Conservation (phyloP, 345 rosid species). For the Brassica rapa region DNA sequence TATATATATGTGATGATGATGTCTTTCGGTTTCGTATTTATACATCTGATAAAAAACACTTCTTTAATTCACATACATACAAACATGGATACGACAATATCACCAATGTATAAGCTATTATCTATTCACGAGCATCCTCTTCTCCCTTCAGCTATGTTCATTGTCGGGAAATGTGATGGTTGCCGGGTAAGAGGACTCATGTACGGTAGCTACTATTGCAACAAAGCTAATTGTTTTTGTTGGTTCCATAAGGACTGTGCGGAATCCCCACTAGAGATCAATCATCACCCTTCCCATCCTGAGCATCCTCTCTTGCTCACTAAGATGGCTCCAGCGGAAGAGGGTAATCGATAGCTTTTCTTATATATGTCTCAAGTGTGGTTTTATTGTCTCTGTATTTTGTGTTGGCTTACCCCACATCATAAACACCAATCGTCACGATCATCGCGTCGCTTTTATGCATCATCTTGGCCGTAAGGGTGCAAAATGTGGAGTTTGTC, state of each 20-base stretch:
- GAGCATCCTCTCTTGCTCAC: conserved; percentile 3
- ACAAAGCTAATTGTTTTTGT: neutral
- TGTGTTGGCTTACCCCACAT: neutral
- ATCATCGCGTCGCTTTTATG: conserved; percentile 10
- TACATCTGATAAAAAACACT: neutral
- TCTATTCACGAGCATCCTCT: conserved; percentile 3
- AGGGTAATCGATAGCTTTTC: neutral
- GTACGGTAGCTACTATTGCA: neutral
- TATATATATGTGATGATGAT: neutral
- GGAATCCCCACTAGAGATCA: conserved; percentile 12
- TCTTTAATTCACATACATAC: neutral
- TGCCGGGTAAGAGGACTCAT: neutral
- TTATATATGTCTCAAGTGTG: conserved; percentile 1
- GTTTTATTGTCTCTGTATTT: neutral
- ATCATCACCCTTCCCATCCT: conserved; percentile 12
- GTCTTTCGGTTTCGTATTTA: neutral
- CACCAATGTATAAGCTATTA: neutral
- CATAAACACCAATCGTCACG: conserved; percentile 5
- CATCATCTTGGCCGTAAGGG: neutral
- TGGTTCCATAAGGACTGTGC: conserved; percentile 22
- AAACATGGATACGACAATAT: neutral
- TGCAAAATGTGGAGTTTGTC: conserved; percentile 18
- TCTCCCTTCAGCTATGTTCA: neutral
- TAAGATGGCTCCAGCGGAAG: neutral
- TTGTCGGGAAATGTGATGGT: neutral